These are phyloP conservation scores for Psilocybe subaeruginosa DNA, from an alignment of 768 basidiomycete genomes.

Conservation along the genomic window DNA sequence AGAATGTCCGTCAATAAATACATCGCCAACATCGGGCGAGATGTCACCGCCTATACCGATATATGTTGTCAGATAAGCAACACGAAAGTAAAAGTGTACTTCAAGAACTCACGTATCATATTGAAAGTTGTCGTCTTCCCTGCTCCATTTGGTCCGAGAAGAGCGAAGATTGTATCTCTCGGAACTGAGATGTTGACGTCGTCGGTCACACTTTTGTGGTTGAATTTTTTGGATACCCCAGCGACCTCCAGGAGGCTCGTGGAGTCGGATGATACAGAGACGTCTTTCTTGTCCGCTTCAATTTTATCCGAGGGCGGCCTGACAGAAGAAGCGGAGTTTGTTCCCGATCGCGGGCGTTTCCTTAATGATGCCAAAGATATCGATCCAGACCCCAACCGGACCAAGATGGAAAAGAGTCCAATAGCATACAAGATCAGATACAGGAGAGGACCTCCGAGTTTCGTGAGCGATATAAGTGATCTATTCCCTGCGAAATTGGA, in stretches of 20 bases:
- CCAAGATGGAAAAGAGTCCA: conserved; percentile 62
- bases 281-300: conserved; percentile 53
- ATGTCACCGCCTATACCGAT: conserved; percentile 62
- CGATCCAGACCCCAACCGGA: conserved; percentile 75
- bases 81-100: not conserved
- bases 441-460: conserved; percentile 75
- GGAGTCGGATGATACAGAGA: conserved; percentile 40
- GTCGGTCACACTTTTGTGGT: conserved; percentile 62
- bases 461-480: conserved; percentile 54
- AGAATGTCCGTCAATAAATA: conserved; percentile 66
- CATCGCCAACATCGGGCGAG: conserved; percentile 67
- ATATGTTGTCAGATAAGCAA: not conserved
- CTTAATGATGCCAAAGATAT: conserved; percentile 33
- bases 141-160: conserved; percentile 83
- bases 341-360: conserved; percentile 31
- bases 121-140: conserved; percentile 86
- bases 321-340: conserved; percentile 6
- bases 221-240: conserved; percentile 63
- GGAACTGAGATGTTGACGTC: conserved; percentile 72
- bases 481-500: conserved; percentile 44
- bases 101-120: conserved; percentile 62
- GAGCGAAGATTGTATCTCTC: conserved; percentile 62
- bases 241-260: conserved; percentile 65
- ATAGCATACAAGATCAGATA: conserved; percentile 71
- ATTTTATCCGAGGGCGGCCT: conserved; percentile 36